Conservation (phyloP, 352 stramenopile genomes). For the Globisporangium recalcitrans region DNA sequence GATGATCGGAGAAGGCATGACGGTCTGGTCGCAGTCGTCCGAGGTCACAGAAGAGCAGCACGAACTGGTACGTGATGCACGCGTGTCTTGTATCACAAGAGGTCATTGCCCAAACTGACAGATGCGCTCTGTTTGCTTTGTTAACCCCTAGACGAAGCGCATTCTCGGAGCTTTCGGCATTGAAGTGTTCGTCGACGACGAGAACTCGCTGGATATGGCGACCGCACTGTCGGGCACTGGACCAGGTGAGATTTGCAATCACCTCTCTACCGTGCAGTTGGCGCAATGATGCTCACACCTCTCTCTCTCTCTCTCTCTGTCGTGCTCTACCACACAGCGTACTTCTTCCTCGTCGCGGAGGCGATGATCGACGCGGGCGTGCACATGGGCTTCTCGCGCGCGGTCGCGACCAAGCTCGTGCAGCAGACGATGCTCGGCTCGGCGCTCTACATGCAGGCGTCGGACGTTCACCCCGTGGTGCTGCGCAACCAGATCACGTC, state of each 20-base stretch:
- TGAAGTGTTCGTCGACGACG: constrained; percentile 92
- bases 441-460: constrained; percentile 91
- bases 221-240: constrained; percentile 92
- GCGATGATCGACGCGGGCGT: constrained; percentile 94
- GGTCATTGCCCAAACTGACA: not conserved
- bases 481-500: constrained; percentile 94
- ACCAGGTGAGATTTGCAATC: constrained; percentile 40
- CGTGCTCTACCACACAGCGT: constrained; percentile 44
- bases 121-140: not conserved
- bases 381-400: constrained; percentile 93
- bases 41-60: constrained; percentile 78
- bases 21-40: constrained; percentile 87
- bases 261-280: too few species aligned
- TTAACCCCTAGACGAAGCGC: constrained; percentile 58
- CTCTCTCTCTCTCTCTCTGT: not conserved
- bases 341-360: constrained; percentile 95
- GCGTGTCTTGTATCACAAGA: too few species aligned
- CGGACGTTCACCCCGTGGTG: constrained; percentile 86
- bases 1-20: constrained; percentile 93
- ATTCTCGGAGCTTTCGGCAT: constrained; percentile 90
- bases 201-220: constrained; percentile 93
- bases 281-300: not conserved
- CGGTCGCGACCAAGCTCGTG: constrained; percentile 92
- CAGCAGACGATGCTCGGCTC: constrained; percentile 93
- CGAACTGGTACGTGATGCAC: constrained; percentile 28